Conservation (phyloP, 495 filamentous ascomycete species). For the Daldinia loculata region DNA sequence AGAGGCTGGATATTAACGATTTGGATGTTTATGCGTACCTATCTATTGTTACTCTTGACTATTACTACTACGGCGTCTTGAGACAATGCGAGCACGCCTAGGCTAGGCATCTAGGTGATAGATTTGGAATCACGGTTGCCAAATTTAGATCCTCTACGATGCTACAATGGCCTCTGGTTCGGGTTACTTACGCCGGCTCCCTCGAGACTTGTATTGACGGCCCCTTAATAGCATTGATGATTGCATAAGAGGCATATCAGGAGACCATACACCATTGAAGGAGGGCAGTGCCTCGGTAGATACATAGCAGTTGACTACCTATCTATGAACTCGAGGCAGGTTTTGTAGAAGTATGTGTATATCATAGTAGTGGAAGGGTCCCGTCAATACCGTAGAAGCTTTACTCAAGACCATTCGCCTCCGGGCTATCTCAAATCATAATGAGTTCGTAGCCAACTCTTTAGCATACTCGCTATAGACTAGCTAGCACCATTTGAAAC, state of each 20-base stretch:
- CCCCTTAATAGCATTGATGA: background rate
- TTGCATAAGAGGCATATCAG: background rate
- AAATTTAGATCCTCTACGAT: background rate
- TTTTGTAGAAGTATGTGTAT: background rate
- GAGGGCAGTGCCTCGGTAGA: background rate
- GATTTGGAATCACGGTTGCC: background rate
- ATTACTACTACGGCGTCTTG: background rate
- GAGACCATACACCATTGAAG: background rate
- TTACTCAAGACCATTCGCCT: too few relatives aligned
- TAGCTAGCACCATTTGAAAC: too few relatives aligned
- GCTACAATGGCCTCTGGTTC: background rate
- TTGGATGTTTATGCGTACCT: background rate
- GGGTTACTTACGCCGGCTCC: background rate
- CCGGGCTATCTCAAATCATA: too few relatives aligned
- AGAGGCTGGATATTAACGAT: background rate
- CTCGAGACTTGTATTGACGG: background rate
- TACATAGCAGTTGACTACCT: background rate
- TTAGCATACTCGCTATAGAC: too few relatives aligned
- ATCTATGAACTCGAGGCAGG: background rate
- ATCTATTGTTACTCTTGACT: background rate
- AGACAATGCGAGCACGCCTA: background rate
- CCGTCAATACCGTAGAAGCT: too few relatives aligned
- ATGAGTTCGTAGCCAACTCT: too few relatives aligned
- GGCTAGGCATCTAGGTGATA: background rate
- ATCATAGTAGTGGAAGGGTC: background rate